These are phyloP conservation scores for Rubia peregrina DNA, from an alignment of 305 asterid species.

Conservation along the genomic window DNA sequence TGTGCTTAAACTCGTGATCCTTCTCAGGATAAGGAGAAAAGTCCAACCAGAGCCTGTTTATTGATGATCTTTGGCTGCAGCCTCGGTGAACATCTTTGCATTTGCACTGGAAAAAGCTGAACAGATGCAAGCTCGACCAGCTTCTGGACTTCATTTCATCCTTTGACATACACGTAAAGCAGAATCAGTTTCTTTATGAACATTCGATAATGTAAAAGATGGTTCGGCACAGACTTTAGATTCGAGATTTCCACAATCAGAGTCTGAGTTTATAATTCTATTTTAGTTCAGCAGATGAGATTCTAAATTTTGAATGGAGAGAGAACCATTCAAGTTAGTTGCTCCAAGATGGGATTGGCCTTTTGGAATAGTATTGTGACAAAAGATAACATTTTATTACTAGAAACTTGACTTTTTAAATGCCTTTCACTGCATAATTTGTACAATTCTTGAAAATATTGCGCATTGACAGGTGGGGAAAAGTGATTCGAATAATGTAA, in stretches of 20 bases:
- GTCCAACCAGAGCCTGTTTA: constrained; percentile 57
- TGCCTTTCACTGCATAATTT: no score
- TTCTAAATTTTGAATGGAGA: not conserved
- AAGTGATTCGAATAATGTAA: not conserved
- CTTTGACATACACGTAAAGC: not conserved
- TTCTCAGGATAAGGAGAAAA: constrained; percentile 55
- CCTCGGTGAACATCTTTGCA: constrained; percentile 1
- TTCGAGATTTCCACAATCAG: no score
- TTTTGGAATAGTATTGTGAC: not conserved
- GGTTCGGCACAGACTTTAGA: not conserved
- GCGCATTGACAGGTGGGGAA: not conserved
- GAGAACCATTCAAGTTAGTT: not conserved
- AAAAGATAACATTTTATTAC: not conserved
- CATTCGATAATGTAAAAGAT: constrained; percentile 2
- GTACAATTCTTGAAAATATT: not conserved
- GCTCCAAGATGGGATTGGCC: no score
- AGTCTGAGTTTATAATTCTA: not conserved
- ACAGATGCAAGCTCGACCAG: not conserved
- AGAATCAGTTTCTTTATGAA: not conserved
- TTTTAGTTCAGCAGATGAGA: not conserved
- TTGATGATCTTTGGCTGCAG: constrained; percentile 22
- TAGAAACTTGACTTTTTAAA: no score
- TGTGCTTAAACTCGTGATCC: not conserved
- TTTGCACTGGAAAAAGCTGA: not conserved
- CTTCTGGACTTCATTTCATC: not conserved